Percentiles rank a stretch among this genome's conserved stretches.
Conservation (phyloP, 2,329 filamentous ascomycete genomes). For the Drechslera avenae region DNA sequence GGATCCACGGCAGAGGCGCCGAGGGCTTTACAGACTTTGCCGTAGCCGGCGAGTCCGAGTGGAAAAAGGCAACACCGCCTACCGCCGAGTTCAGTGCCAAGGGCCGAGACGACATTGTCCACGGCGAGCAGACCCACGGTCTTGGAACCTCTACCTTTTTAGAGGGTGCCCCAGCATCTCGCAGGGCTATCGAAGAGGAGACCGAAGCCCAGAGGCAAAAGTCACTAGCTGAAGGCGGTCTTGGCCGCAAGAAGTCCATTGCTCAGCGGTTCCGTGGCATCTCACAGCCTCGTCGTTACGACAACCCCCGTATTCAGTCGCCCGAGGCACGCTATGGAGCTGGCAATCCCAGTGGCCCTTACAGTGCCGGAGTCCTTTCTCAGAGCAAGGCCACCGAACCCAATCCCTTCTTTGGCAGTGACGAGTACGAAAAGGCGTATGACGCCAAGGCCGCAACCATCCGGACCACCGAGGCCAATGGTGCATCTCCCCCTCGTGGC, state of each 20-base stretch:
- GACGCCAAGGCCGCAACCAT: slow-evolving; percentile 67
- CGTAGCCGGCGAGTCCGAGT: slow-evolving; percentile 43
- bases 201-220: slow-evolving; percentile 62
- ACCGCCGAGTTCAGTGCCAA: slow-evolving; percentile 47
- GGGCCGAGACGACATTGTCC: slow-evolving; percentile 67
- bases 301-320: slow-evolving; percentile 46
- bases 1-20: slow-evolving; percentile 84
- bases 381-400: slow-evolving; percentile 51
- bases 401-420: slow-evolving; percentile 76
- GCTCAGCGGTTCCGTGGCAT: slow-evolving; percentile 90
- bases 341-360: slow-evolving; percentile 36
- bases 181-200: slow-evolving; percentile 75
- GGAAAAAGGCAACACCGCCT: slow-evolving; percentile 41
- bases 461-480: slow-evolving; percentile 52
- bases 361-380: slow-evolving; percentile 49
- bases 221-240: slow-evolving; percentile 49
- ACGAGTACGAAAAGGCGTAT: slow-evolving; percentile 72
- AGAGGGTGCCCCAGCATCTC: slow-evolving; percentile 87
- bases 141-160: slow-evolving; percentile 94
- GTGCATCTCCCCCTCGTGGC: slow-evolving; percentile 36
- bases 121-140: slow-evolving; percentile 82
- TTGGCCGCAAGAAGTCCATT: slow-evolving; percentile 92
- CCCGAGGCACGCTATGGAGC: slow-evolving; percentile 60
- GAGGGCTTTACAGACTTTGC: slow-evolving; percentile 85
- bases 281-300: slow-evolving; percentile 68